These are phyloP conservation scores for Babesia caballi DNA, from an alignment of 169 alveolate genomes.

Conservation along the genomic window DNA sequence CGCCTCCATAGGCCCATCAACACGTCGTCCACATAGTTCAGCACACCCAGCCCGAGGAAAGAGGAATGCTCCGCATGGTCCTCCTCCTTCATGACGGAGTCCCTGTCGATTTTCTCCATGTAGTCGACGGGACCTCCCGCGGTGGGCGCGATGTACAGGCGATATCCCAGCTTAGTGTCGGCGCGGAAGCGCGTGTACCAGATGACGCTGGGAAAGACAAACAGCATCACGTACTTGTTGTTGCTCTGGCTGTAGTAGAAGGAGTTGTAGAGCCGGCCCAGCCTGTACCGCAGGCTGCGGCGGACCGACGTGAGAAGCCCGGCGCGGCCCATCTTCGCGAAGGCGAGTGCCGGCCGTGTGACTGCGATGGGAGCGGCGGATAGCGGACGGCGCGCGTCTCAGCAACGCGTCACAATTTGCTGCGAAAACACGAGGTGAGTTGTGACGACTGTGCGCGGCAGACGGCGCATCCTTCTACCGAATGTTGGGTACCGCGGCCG, in stretches of 20 bases:
- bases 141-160: constrained; percentile 67
- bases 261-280: constrained; percentile 78
- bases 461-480: not conserved
- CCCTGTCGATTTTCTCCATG: constrained; percentile 24
- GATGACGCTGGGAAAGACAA: constrained; percentile 78
- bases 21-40: constrained; percentile 36
- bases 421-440: not conserved
- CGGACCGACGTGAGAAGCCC: constrained; percentile 44
- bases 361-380: not conserved
- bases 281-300: constrained; percentile 70
- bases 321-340: not conserved
- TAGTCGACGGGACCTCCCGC: constrained; percentile 66
- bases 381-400: not conserved
- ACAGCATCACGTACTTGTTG: constrained; percentile 77
- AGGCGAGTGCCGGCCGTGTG: not conserved
- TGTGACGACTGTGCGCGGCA: not conserved
- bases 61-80: constrained; percentile 1
- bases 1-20: constrained; percentile 4
- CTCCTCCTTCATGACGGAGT: constrained; percentile 6
- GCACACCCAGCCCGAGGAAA: not conserved
- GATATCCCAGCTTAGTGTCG: constrained; percentile 81
- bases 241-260: constrained; percentile 83
- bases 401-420: not conserved
- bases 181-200: constrained; percentile 80
- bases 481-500: not conserved